These are phyloP conservation scores for Cercospora sesami DNA, from an alignment of 2,329 filamentous ascomycete species.

Conservation along the genomic window DNA sequence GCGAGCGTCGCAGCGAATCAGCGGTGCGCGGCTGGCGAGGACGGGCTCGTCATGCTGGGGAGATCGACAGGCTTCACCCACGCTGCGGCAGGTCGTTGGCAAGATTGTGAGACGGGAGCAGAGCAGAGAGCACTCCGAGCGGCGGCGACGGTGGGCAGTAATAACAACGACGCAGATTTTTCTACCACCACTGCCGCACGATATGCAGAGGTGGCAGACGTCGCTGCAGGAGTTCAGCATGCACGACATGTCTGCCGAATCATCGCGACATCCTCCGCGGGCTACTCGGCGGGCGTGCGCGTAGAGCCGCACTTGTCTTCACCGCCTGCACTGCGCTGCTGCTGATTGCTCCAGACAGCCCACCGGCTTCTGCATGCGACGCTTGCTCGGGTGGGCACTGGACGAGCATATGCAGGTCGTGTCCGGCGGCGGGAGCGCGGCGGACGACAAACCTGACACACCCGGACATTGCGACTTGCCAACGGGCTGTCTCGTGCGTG, in stretches of 20 bases:
- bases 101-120: background rate
- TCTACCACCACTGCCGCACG: background rate
- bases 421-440: background rate
- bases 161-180: constrained; percentile 5
- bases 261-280: background rate
- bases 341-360: constrained; percentile 11
- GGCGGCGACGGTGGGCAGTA: background rate
- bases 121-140: background rate
- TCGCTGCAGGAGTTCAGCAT: constrained; percentile 2
- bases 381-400: constrained; percentile 5
- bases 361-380: constrained; percentile 1
- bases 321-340: constrained; percentile 11
- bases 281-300: background rate
- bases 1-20: constrained; percentile 15
- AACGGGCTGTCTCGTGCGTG: constrained; percentile 1
- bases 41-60: constrained; percentile 9
- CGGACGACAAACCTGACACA: background rate
- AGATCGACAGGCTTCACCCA: constrained; percentile 4
- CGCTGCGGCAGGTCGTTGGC: background rate
- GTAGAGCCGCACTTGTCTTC: constrained; percentile 14
- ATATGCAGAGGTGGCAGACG: background rate
- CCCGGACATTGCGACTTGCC: background rate
- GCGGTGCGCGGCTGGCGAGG: background rate
- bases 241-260: constrained; percentile 10
- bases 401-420: constrained; percentile 4